A percentile compares a stretch with the other conserved stretches of the same genome.
These are phyloP conservation scores for Neurospora hispaniola DNA, from an alignment of 495 filamentous ascomycete genomes.

Conservation along the genomic window DNA sequence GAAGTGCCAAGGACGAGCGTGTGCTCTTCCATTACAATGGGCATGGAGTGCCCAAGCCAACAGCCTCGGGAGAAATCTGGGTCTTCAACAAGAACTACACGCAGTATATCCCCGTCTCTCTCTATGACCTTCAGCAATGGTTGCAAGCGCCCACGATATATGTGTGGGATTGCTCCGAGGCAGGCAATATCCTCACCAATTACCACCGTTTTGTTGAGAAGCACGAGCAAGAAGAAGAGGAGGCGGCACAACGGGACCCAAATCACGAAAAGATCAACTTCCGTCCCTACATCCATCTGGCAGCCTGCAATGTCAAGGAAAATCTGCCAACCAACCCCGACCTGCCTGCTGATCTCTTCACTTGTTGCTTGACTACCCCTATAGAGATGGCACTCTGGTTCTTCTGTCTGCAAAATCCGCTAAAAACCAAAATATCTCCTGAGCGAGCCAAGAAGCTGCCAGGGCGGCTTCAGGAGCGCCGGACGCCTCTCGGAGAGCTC, in stretches of 20 bases:
- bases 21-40: conserved; percentile 98
- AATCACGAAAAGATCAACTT: conserved; percentile 56
- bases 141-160: conserved; percentile 90
- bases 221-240: conserved; percentile 75
- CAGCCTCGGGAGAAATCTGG: conserved; percentile 94
- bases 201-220: conserved; percentile 91
- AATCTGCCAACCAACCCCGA: conserved; percentile 94
- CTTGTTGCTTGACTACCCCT: conserved; percentile 88
- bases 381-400: conserved; percentile 95
- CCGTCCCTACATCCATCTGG: conserved; percentile 74
- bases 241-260: conserved; percentile 60
- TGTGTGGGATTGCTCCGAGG: conserved; percentile 95
- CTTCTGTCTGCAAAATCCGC: conserved; percentile 85
- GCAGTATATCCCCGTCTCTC: conserved; percentile 93
- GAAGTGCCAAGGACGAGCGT: conserved; percentile 90
- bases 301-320: conserved; percentile 79
- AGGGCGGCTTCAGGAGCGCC: conserved; percentile 79
- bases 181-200: conserved; percentile 88
- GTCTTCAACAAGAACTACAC: conserved; percentile 99
- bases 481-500: conserved; percentile 88
- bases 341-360: conserved; percentile 91
- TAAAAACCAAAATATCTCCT: conserved; percentile 61
- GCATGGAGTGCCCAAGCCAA: conserved; percentile 95
- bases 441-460: conserved; percentile 74
- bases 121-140: conserved; percentile 95